phyloP scores from a whole-genome alignment of 257 asterid species.

The Marsdenia floribunda region DNA sequence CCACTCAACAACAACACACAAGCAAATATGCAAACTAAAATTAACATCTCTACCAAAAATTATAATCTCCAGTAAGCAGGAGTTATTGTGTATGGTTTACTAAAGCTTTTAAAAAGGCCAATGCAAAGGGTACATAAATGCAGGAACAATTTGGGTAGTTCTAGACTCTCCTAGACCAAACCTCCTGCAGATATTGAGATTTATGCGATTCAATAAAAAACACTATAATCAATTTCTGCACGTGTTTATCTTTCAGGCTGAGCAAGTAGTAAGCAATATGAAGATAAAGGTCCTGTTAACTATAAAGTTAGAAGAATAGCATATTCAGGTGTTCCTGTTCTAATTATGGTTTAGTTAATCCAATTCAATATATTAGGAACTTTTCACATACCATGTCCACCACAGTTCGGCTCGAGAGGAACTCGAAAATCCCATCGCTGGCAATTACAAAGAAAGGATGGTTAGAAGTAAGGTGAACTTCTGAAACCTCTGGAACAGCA shows the following conservation, averaged over 20 bases:
- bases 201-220: background rate
- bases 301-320: background rate
- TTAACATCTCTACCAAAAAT: background rate
- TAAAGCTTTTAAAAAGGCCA: background rate
- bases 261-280: background rate
- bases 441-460: slow-evolving; percentile 85
- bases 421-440: slow-evolving; percentile 91
- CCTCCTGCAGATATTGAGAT: background rate
- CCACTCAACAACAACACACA: background rate
- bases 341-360: background rate
- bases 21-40: background rate
- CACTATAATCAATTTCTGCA: background rate
- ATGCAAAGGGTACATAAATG: background rate
- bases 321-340: background rate
- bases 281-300: background rate
- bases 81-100: too few species aligned
- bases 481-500: slow-evolving; percentile 76
- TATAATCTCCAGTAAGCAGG: background rate
- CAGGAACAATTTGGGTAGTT: background rate
- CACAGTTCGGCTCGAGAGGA: slow-evolving; percentile 76
- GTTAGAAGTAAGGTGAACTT: slow-evolving; percentile 44
- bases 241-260: background rate
- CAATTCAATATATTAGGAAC: background rate
- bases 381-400: slow-evolving; percentile 66
- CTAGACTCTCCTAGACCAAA: background rate